Percentiles rank a stretch among this genome's conserved stretches.
These are phyloP conservation scores for Lyophyllum shimeji DNA, from an alignment of 768 basidiomycete species.

Conservation along the genomic window DNA sequence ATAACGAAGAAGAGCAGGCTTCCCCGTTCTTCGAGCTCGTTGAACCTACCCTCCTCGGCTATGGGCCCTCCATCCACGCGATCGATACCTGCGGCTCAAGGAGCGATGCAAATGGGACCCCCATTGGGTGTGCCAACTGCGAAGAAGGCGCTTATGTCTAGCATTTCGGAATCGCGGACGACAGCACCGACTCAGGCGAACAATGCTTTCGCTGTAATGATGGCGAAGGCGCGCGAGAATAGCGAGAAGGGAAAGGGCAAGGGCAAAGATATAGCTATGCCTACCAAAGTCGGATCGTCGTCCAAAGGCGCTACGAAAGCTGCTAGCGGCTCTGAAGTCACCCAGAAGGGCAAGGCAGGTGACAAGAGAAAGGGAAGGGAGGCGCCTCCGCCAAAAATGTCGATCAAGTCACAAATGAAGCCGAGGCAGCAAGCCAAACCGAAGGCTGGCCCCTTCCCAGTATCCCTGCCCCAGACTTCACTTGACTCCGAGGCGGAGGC, in stretches of 20 bases:
- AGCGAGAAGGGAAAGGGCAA: slow-evolving; percentile 22
- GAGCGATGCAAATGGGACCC: slow-evolving; percentile 16
- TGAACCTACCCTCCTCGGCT: slow-evolving; percentile 1
- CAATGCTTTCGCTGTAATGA: slow-evolving; percentile 35
- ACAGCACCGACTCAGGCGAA: slow-evolving; percentile 9
- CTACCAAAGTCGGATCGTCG: slow-evolving; percentile 9
- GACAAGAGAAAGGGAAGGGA: slow-evolving; percentile 14
- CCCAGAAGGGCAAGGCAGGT: neutral
- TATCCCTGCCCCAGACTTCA: neutral
- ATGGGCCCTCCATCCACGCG: neutral
- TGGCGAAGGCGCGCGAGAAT: slow-evolving; percentile 25
- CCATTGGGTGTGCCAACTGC: slow-evolving; percentile 6
- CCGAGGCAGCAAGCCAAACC: slow-evolving; percentile 27
- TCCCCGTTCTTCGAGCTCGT: slow-evolving; percentile 29
- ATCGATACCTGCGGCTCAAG: neutral
- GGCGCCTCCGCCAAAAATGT: slow-evolving; percentile 21
- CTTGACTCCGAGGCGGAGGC: neutral
- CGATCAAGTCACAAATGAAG: slow-evolving; percentile 37
- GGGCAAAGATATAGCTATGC: slow-evolving; percentile 17
- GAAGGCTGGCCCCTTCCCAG: slow-evolving; percentile 26
- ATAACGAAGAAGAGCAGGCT: slow-evolving; percentile 28
- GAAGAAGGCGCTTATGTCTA: neutral
- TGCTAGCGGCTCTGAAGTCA: slow-evolving; percentile 4
- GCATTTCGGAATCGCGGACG: slow-evolving; percentile 7
- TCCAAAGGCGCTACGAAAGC: slow-evolving; percentile 4